Base-by-base conservation (phyloP, 2,329 filamentous ascomycete genomes). In the Aspergillus quadrilineatus region DNA sequence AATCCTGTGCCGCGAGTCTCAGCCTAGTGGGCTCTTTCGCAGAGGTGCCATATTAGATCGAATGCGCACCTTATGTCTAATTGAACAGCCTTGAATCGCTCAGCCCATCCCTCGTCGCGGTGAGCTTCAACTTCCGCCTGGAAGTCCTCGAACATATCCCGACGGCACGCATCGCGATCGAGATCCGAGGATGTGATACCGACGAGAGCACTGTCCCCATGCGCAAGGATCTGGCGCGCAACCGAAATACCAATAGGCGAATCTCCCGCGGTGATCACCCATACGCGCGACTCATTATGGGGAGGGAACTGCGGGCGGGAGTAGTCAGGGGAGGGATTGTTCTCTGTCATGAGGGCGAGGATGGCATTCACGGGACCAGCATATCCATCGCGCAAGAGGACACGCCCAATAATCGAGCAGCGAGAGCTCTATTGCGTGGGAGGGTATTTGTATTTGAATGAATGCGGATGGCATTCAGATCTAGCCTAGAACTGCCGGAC, bases 191-290 rank as follows among this genome's bases (percentile, higher is more conserved):
- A 88, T 47, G 89, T 85, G 34, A 97, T 81, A 53, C 92, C 94
- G 4, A 91, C 89, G 47, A 93, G 88, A 46, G 96, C 89, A 71
- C 89, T 92, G 74, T 97, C 94, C 48, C 94, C 93, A 74, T 97
- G 92, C n/a, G 85, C 85, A 47, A 97, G 86, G 43, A 96, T 82
- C 65, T 90, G 85, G 53, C 89, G 86, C 53, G 91, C 89, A 56
- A 97, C 82, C 45, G 90, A 88, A 58, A 96, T 89, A 53, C 88
- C 88, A 61, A 97, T 83, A 10, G 93, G 91, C 36, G 91, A 93
- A 58, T 93, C 84, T 34, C 90, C 90, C 57, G 90, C 88, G 9
- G 92, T 96, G 63, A 99, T 79, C 69, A 99, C 87, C 94, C 94
- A 97, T 67, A 93, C 90, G 68, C 93, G 88, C 50, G 92, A 92